phyloP scores from a whole-genome alignment of 306 rosid genomes.

The Vicia sativa region DNA sequence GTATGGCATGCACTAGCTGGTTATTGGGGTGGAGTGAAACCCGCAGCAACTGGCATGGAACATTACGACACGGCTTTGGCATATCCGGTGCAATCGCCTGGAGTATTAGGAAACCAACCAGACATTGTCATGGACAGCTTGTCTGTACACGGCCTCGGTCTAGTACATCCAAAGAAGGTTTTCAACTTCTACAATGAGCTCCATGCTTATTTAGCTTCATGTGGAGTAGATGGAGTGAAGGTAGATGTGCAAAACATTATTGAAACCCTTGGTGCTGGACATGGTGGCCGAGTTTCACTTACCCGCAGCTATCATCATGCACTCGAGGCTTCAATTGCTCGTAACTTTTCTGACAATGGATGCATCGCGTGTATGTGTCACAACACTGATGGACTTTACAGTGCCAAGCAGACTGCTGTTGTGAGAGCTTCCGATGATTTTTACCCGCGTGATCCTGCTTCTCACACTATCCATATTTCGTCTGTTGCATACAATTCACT shows the following conservation, averaged over 20 bases:
- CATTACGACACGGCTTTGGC: conserved; percentile 84
- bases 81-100: conserved; percentile 86
- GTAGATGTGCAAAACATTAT: conserved; percentile 97
- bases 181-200: conserved; percentile 92
- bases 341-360: conserved; percentile 87
- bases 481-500: conserved; percentile 95
- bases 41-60: conserved; percentile 88
- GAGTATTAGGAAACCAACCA: conserved; percentile 87
- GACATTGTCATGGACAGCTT: conserved; percentile 93
- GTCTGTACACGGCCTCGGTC: conserved; percentile 87
- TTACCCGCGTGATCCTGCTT: conserved; percentile 91
- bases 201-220: conserved; percentile 86
- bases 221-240: conserved; percentile 97
- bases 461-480: conserved; percentile 91
- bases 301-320: conserved; percentile 88
- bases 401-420: conserved; percentile 89
- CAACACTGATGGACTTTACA: conserved; percentile 87
- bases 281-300: conserved; percentile 89
- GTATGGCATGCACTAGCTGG: conserved; percentile 99
- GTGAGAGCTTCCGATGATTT: conserved; percentile 95
- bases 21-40: conserved; percentile 99
- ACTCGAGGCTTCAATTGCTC: conserved; percentile 83
- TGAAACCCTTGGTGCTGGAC: conserved; percentile 93
- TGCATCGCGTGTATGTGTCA: conserved; percentile 99
- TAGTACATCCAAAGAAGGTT: conserved; percentile 90